Evolutionary conservation across 2,329 filamentous ascomycete genomes (phyloP).

Genomic region (Fusarium liriodendri): DNA sequence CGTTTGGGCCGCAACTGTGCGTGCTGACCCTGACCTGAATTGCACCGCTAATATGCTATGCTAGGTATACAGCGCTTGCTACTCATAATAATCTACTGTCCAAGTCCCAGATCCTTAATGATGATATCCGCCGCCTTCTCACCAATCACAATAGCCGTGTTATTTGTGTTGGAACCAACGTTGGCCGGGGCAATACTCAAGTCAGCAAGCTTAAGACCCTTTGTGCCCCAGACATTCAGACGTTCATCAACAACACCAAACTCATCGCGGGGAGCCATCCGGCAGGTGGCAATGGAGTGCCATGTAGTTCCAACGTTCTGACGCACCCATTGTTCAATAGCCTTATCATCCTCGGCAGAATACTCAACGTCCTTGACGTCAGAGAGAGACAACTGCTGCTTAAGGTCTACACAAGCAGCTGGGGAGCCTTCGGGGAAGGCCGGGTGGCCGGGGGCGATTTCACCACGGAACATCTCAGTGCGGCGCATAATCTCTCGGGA

Average conservation of each 20-base stretch:
- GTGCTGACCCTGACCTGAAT: no score
- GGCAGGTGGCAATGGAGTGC: slow-evolving; percentile 60
- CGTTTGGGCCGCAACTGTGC: no score
- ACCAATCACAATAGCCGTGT: slow-evolving; percentile 61
- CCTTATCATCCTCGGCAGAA: slow-evolving; percentile 60
- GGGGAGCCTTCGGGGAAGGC: slow-evolving; percentile 55
- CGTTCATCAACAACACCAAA: slow-evolving; percentile 52
- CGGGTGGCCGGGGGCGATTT: slow-evolving; percentile 57
- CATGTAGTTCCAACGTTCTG: slow-evolving; percentile 56
- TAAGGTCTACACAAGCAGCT: slow-evolving; percentile 58
- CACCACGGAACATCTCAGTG: slow-evolving; percentile 64
- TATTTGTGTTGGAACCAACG: slow-evolving; percentile 61
- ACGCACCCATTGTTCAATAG: slow-evolving; percentile 59
- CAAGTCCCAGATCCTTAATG: slow-evolving; percentile 48
- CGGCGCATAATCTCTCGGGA: slow-evolving; percentile 70
- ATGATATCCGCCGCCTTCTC: slow-evolving; percentile 60
- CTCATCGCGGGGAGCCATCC: slow-evolving; percentile 56
- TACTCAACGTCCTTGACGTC: slow-evolving; percentile 58
- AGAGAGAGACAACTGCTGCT: slow-evolving; percentile 47
- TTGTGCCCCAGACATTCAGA: slow-evolving; percentile 56
- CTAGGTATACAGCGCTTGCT: background rate
- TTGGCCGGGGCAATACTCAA: slow-evolving; percentile 52
- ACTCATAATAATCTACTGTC: background rate
- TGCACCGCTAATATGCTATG: background rate
- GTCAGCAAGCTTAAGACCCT: slow-evolving; percentile 56